Evolutionary conservation across 306 rosid species (phyloP).

Genomic region (peach (Prunus persica)): Prunus_persica_NCBIv2 NC_034011.1:25762001-25762500

Average conservation of each 20-base stretch:
- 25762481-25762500: too few relatives aligned
- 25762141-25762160: too few relatives aligned
- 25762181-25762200: slow-evolving; percentile 48
- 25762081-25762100: slow-evolving; percentile 84
- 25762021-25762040: slow-evolving; percentile 6
- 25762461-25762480: too few relatives aligned
- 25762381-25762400: too few relatives aligned
- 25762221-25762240: not conserved
- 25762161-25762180: slow-evolving; percentile 6
- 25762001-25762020: slow-evolving; percentile 34
- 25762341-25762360: too few relatives aligned
- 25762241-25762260: not conserved
- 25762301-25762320: too few relatives aligned
- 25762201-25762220: slow-evolving; percentile 1
- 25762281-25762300: not conserved
- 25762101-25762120: slow-evolving; percentile 30
- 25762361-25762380: too few relatives aligned
- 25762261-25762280: not conserved
- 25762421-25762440: too few relatives aligned
- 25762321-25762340: too few relatives aligned
- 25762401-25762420: too few relatives aligned
- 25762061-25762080: slow-evolving; percentile 98
- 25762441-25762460: too few relatives aligned
- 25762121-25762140: slow-evolving; percentile 11
- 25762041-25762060: slow-evolving; percentile 53